phyloP scores from a whole-genome alignment of 2,329 filamentous ascomycete genomes.

The Aulographum hederae region DNA sequence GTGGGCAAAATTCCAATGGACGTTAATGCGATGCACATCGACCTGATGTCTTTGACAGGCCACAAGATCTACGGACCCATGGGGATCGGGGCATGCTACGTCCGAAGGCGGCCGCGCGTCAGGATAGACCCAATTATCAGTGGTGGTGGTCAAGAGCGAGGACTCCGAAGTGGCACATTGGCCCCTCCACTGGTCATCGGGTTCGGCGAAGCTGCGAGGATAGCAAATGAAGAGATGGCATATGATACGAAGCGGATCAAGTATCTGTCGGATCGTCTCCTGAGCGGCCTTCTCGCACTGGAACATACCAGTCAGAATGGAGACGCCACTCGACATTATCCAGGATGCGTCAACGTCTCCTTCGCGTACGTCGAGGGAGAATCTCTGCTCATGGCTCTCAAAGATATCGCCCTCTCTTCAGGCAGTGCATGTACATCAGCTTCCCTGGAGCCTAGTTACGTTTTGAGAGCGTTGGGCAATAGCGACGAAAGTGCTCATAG shows the following conservation, averaged over 20 bases:
- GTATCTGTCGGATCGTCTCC: slow-evolving; percentile 62
- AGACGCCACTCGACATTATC: slow-evolving; percentile 67
- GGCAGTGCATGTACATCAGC: slow-evolving; percentile 95
- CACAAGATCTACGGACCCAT: slow-evolving; percentile 99
- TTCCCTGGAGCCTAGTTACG: slow-evolving; percentile 90
- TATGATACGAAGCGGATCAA: slow-evolving; percentile 83
- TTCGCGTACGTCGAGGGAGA: slow-evolving; percentile 98
- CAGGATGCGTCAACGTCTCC: slow-evolving; percentile 93
- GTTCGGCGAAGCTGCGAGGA: slow-evolving; percentile 87
- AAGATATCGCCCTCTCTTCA: slow-evolving; percentile 92
- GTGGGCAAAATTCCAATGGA: slow-evolving; percentile 97
- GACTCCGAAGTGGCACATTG: slow-evolving; percentile 81
- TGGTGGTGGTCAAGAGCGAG: slow-evolving; percentile 90
- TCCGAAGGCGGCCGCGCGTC: slow-evolving; percentile 79
- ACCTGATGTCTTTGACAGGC: slow-evolving; percentile 95
- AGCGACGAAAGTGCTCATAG: slow-evolving; percentile 96
- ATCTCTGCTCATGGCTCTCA: slow-evolving; percentile 92
- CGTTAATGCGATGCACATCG: slow-evolving; percentile 95
- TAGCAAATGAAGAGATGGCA: slow-evolving; percentile 81
- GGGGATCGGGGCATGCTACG: slow-evolving; percentile 90
- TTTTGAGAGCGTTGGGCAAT: slow-evolving; percentile 81
- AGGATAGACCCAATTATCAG: slow-evolving; percentile 91
- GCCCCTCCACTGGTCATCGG: slow-evolving; percentile 78
- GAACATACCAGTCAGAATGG: slow-evolving; percentile 91
- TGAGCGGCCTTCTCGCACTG: slow-evolving; percentile 66